Evolutionary conservation across 352 stramenopile genomes (phyloP).

Genomic region (Phytopythium helicoides): DNA sequence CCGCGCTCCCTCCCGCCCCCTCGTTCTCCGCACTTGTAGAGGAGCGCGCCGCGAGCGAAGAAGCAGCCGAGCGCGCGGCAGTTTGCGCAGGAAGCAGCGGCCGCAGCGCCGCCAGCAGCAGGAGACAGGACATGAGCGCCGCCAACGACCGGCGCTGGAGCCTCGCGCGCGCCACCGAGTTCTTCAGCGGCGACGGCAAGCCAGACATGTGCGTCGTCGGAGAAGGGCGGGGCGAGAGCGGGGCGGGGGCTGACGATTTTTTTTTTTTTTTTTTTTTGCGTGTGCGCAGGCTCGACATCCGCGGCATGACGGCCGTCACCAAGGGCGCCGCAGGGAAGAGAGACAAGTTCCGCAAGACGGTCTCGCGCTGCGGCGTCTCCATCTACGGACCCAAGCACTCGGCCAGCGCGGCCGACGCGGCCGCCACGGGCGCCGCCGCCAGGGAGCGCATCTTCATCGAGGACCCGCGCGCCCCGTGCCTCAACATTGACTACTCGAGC

Average conservation of each 20-base stretch:
- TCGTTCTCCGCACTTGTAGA: slow-evolving; percentile 4
- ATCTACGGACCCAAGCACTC: slow-evolving; percentile 89
- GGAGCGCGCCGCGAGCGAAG: slow-evolving; percentile 4
- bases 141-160: slow-evolving; percentile 79
- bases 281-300: slow-evolving; percentile 72
- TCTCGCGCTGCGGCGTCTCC: slow-evolving; percentile 80
- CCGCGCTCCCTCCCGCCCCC: neutral
- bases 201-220: slow-evolving; percentile 63
- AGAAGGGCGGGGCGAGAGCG: neutral
- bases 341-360: slow-evolving; percentile 87
- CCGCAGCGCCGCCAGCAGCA: neutral
- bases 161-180: slow-evolving; percentile 82
- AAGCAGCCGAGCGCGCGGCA: neutral
- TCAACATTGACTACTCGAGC: slow-evolving; percentile 88
- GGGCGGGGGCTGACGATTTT: too few species aligned
- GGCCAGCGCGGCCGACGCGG: slow-evolving; percentile 24
- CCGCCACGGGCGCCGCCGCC: slow-evolving; percentile 15
- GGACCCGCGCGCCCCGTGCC: slow-evolving; percentile 74
- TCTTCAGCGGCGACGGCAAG: slow-evolving; percentile 87
- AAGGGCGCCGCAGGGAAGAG: slow-evolving; percentile 83
- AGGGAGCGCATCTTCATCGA: slow-evolving; percentile 88
- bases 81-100: too few species aligned
- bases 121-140: slow-evolving; percentile 36
- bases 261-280: too few species aligned
- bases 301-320: slow-evolving; percentile 83